phyloP scores from a whole-genome alignment of 148 eudicot species.

The Arbutus unedo region DNA sequence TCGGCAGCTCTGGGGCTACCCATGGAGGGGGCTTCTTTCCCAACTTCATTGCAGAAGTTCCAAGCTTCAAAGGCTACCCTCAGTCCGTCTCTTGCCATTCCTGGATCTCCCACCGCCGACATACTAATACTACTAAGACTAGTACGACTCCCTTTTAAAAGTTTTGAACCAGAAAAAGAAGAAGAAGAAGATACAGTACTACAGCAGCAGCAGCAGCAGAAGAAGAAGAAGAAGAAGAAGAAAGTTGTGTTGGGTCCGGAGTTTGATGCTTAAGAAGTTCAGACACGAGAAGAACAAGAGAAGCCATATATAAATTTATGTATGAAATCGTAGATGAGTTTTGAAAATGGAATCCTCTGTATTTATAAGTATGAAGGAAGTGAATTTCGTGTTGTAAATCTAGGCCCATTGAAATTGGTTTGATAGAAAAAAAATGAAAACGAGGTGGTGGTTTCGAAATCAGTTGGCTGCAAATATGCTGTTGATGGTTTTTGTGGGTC shows the following conservation, averaged over 20 bases:
- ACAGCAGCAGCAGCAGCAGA: background rate
- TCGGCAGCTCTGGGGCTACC: conserved; percentile 94
- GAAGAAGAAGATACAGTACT: background rate
- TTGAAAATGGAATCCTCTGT: background rate
- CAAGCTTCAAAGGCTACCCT: conserved; percentile 81
- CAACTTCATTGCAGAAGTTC: conserved; percentile 93
- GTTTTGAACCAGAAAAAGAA: background rate
- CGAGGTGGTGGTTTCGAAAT: background rate
- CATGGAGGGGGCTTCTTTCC: conserved; percentile 63
- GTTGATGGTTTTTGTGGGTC: background rate
- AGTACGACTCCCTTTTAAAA: background rate
- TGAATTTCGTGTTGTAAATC: background rate
- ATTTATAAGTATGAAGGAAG: background rate
- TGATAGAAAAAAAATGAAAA: background rate
- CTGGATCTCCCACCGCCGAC: conserved; percentile 70
- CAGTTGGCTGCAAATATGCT: background rate
- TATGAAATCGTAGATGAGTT: background rate
- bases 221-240: background rate
- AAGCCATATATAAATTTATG: conserved; percentile 29
- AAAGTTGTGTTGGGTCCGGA: conserved; percentile 4
- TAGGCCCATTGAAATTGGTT: background rate
- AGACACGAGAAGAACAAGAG: conserved; percentile 42
- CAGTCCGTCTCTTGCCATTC: conserved; percentile 62
- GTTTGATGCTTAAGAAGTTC: conserved; percentile 32
- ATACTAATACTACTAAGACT: background rate